Evolutionary conservation across 139 green algal genomes (phyloP), one percentile per base, ranked within the genome.

Genomic region (Mesotaenium endlicherianum): DNA sequence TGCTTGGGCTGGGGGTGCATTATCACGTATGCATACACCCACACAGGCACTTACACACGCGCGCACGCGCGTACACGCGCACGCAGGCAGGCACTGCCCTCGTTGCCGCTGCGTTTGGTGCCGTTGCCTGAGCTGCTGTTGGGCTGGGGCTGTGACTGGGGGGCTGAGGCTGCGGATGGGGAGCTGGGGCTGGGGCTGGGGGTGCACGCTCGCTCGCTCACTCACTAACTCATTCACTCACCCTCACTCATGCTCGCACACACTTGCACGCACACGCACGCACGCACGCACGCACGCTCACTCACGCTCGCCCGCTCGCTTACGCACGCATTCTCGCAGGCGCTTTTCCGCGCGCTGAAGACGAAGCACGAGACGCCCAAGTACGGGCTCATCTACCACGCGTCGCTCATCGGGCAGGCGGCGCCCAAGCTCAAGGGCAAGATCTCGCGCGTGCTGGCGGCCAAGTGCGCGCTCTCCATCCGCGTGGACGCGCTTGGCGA

Each of bases 341-440:
- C 88, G 20, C 72, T 91, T 2, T 91, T 91, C 59, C 79, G 87
- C 42, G 87, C 89, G 31, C 59, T 92, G 14, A 91, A 92, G 88
- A 98, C 96, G n/a, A 98, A 98, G 93, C 93, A 97, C 69, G 94
- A 98, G 84, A 99, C 96, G 45, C 96, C 96, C 75, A 99, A 99
- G 93, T 99, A 99, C 85, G 96, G 96, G 14, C 92, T 99, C 39
- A 98, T 99, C 86, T 99, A 97, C 91, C 96, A 99, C 90, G 94
- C 96, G 5, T 95, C 91, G 6, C 91, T 99, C 17, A 96, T 99
- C 41, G 69, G 96, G 1, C 94, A 98, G 90, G 88, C 92, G 2
- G 70, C 93, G 3, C 90, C 94, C 86, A 97, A 98, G 92, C 89
- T 91, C 89, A 99, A 99, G 93, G 95, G 96, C 80, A 98, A 98